These are phyloP conservation scores for Senna tora DNA, from an alignment of 306 rosid species.

Conservation along the genomic window DNA sequence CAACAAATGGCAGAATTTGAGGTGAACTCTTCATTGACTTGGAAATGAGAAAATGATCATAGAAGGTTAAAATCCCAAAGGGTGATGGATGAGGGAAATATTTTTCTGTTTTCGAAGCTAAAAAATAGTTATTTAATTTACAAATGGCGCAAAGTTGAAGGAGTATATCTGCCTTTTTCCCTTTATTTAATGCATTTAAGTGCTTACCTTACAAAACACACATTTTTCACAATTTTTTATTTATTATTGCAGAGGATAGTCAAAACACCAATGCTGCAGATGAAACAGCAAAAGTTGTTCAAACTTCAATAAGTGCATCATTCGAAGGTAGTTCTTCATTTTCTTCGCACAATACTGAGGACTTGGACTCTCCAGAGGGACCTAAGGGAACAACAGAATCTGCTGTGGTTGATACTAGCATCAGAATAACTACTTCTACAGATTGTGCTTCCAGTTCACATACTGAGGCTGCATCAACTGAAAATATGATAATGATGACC, in stretches of 20 bases:
- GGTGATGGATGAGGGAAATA: too few species aligned
- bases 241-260: conserved; percentile 29
- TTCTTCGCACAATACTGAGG: conserved; percentile 33
- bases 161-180: too few species aligned
- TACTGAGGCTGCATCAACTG: conserved; percentile 35
- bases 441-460: conserved; percentile 38
- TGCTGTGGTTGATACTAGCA: conserved; percentile 23
- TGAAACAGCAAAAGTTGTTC: conserved; percentile 37
- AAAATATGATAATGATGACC: conserved; percentile 31
- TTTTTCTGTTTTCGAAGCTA: too few species aligned
- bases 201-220: neutral
- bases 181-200: neutral
- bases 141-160: too few species aligned
- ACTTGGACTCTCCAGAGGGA: conserved; percentile 12
- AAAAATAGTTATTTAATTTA: too few species aligned
- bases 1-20: too few species aligned
- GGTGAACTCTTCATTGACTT: too few species aligned
- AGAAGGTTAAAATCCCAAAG: too few species aligned
- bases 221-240: conserved; percentile 18
- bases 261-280: conserved; percentile 24
- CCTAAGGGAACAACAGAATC: conserved; percentile 32
- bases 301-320: conserved; percentile 35
- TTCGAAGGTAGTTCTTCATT: conserved; percentile 18
- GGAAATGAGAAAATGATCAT: too few species aligned
- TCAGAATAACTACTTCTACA: conserved; percentile 38